Conservation (phyloP, 164 flowering plant species). For the Tinospora cordifolia region DNA sequence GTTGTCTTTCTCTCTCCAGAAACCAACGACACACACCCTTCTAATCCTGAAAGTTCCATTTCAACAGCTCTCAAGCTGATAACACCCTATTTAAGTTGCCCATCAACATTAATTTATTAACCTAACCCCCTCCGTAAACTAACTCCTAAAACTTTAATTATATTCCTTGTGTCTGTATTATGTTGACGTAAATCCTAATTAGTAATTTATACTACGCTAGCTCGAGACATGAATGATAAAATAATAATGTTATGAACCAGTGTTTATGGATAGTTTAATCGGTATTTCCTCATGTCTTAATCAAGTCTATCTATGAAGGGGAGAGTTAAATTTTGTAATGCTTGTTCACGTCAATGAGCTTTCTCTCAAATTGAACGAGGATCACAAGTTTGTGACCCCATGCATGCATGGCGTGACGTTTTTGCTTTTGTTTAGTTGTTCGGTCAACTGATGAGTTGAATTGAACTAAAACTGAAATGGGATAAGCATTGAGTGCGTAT, state of each 20-base stretch:
- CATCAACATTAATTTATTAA: constrained; percentile 4
- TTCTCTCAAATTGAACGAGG: neutral
- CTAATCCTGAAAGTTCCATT: neutral
- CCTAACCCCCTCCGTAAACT: constrained; percentile 3
- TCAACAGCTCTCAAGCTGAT: constrained; percentile 8
- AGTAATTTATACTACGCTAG: neutral
- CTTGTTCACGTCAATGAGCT: neutral
- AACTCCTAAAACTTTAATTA: neutral
- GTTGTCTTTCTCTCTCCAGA: neutral
- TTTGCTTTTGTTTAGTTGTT: constrained; percentile 8
- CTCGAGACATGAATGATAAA: neutral
- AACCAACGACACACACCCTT: neutral
- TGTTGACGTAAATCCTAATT: constrained; percentile 6
- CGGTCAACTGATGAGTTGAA: constrained; percentile 6
- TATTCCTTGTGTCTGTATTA: constrained; percentile 10
- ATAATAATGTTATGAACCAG: neutral
- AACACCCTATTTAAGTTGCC: constrained; percentile 8
- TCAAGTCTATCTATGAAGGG: neutral
- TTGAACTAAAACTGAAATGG: neutral
- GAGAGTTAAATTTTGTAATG: neutral
- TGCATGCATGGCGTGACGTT: neutral
- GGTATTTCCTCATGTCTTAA: neutral
- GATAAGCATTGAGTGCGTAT: too few relatives aligned
- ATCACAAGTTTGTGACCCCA: constrained; percentile 7
- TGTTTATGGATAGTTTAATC: constrained; percentile 8